Evolutionary conservation across 495 filamentous ascomycete genomes (phyloP), one percentile per base, ranked within the genome.

Genomic region (Hypoxylon lienhwacheense): DNA sequence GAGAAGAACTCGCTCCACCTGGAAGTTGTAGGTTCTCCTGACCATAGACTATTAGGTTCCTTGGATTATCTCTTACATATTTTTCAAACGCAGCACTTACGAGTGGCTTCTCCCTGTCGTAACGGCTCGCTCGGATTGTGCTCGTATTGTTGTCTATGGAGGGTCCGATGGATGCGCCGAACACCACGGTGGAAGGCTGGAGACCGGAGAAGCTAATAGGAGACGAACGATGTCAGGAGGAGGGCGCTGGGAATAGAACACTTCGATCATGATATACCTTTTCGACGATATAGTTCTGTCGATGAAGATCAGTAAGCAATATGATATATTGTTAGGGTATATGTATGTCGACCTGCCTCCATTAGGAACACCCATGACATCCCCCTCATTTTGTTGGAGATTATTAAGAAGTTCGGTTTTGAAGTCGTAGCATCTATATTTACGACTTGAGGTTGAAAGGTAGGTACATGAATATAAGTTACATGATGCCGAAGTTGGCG

Each of bases 111-210:
- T 16, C 74, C 74, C 11, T 59, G 67, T 8, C 66, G 57, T 7
- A 77, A 31, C 20, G 74, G 73, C 21, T 75, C 74, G 50, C 53
- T 64, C 7, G 73, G 73, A 42, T 74, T 57, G 4, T 73, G 69
- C 5, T 70, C 74, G 37, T 74, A 39, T 29, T 66, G 61, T n/a
- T 61, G 28, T 26, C 75, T 67, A 24, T 75, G 50, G 16, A 77
- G 63, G 5, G 57, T 63, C 7, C 63, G 61, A 22, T 77, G 73
- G 22, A 77, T 69, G 3, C 66, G 57, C 25, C 62, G 66, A 17
- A 77, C 74, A 21, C 68, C 68, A 35, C 63, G 66, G 31, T 74
- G 74, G 51, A 75, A 77, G 4, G 41, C 11, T 1, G 66, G 67
- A 21, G 62, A 68, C 22, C 61, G 67, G 22, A 76, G 66, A 42